Conservation (phyloP, 1,284 basidiomycete genomes). For the Apiotrichum sp. region DNA sequence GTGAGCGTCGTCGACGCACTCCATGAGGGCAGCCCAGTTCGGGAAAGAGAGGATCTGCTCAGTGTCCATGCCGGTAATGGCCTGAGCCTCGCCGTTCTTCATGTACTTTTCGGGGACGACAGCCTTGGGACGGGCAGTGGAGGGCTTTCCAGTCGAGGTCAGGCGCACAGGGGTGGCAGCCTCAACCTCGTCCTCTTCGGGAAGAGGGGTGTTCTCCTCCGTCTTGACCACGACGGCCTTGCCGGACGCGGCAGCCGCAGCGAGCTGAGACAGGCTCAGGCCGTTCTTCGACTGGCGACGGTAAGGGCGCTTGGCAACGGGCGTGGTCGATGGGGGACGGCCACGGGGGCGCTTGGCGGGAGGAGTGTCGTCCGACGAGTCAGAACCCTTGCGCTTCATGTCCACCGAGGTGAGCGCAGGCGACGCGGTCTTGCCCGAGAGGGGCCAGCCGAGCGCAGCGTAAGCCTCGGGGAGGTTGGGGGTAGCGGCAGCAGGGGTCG, state of each 20-base stretch:
- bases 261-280: slow-evolving; percentile 18
- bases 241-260: slow-evolving; percentile 18
- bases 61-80: slow-evolving; percentile 30
- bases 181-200: slow-evolving; percentile 7
- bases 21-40: slow-evolving; percentile 25
- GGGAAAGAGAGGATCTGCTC: slow-evolving; percentile 29
- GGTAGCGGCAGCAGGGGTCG: slow-evolving; percentile 3
- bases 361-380: slow-evolving; percentile 17
- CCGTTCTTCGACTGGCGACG: slow-evolving; percentile 21
- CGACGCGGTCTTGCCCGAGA: slow-evolving; percentile 9
- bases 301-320: slow-evolving; percentile 20
- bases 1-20: slow-evolving; percentile 25
- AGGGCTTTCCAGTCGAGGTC: slow-evolving; percentile 33
- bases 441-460: slow-evolving; percentile 21
- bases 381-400: slow-evolving; percentile 34
- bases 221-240: slow-evolving; percentile 2
- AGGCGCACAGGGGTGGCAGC: slow-evolving; percentile 15
- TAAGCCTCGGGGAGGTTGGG: slow-evolving; percentile 13
- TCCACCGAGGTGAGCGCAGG: slow-evolving; percentile 11
- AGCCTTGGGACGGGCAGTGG: slow-evolving; percentile 35
- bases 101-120: slow-evolving; percentile 39
- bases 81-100: slow-evolving; percentile 33
- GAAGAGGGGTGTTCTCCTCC: background rate
- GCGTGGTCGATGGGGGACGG: slow-evolving; percentile 17
- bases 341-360: slow-evolving; percentile 27